These are phyloP conservation scores for Monilinia aucupariae DNA, from an alignment of 2,329 filamentous ascomycete species.

Conservation along the genomic window DNA sequence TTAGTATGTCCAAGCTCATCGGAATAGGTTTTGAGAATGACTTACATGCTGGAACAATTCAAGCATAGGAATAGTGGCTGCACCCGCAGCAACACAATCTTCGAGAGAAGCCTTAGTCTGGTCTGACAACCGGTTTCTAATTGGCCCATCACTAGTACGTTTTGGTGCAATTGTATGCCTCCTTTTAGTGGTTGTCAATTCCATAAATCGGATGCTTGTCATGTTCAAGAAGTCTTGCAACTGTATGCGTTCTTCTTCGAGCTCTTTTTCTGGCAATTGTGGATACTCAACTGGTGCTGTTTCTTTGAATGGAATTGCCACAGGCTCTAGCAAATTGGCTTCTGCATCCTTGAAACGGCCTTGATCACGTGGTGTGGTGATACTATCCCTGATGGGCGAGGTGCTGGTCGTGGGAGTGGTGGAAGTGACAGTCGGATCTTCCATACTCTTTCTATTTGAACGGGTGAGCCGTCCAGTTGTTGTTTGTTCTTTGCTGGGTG, in stretches of 20 bases:
- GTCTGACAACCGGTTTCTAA: slow-evolving; percentile 34
- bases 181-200: slow-evolving; percentile 91
- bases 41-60: slow-evolving; percentile 86
- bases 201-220: slow-evolving; percentile 98
- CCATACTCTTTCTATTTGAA: slow-evolving; percentile 45
- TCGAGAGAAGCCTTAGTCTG: slow-evolving; percentile 54
- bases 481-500: slow-evolving; percentile 61
- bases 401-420: slow-evolving; percentile 41
- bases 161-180: slow-evolving; percentile 70
- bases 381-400: slow-evolving; percentile 45
- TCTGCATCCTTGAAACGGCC: slow-evolving; percentile 51
- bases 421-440: slow-evolving; percentile 36
- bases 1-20: slow-evolving; percentile 28
- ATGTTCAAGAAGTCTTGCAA: slow-evolving; percentile 90
- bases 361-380: slow-evolving; percentile 53
- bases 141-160: slow-evolving; percentile 36
- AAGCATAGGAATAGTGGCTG: slow-evolving; percentile 86
- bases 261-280: slow-evolving; percentile 38
- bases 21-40: slow-evolving; percentile 15
- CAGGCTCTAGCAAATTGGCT: slow-evolving; percentile 36
- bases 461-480: slow-evolving; percentile 55
- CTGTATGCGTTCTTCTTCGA: slow-evolving; percentile 59
- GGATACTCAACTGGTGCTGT: slow-evolving; percentile 44
- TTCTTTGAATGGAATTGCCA: slow-evolving; percentile 40
- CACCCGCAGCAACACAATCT: slow-evolving; percentile 77